phyloP scores from a whole-genome alignment of 1,284 basidiomycete genomes.

The Cutaneotrichosporon sp. region DNA sequence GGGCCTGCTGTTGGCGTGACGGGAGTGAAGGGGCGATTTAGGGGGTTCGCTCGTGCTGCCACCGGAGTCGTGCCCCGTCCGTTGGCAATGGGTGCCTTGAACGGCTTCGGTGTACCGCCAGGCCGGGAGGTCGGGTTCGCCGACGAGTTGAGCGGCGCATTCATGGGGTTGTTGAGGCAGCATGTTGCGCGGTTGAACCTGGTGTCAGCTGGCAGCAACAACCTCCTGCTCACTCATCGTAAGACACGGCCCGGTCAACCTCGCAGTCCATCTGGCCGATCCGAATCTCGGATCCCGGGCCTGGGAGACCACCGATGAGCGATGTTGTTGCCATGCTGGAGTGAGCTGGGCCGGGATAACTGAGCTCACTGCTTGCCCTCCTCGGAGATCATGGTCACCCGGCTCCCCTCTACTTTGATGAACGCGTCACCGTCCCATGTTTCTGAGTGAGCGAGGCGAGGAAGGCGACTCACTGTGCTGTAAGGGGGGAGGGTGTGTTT shows the following conservation, averaged over 20 bases:
- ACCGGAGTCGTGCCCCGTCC: neutral
- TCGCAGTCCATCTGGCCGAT: slow-evolving; percentile 67
- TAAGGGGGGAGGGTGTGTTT: too few species aligned
- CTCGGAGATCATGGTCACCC: slow-evolving; percentile 56
- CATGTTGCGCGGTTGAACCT: slow-evolving; percentile 35
- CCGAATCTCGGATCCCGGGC: slow-evolving; percentile 54
- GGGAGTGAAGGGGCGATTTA: neutral
- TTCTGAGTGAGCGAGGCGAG: slow-evolving; percentile 31
- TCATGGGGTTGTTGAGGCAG: slow-evolving; percentile 35
- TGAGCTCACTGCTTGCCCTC: slow-evolving; percentile 45
- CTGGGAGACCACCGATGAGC: slow-evolving; percentile 31
- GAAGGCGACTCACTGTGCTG: slow-evolving; percentile 46
- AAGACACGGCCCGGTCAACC: slow-evolving; percentile 35
- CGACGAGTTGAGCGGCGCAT: slow-evolving; percentile 4
- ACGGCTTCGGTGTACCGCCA: slow-evolving; percentile 31
- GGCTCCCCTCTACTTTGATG: slow-evolving; percentile 60
- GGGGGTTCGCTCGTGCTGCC: neutral
- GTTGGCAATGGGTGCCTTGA: slow-evolving; percentile 31
- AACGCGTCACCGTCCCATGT: slow-evolving; percentile 56
- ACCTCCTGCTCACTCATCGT: slow-evolving; percentile 35
- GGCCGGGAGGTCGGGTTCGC: neutral
- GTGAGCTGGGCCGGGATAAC: neutral
- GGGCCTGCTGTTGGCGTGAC: neutral
- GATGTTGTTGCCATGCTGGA: slow-evolving; percentile 37
- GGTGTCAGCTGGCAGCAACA: slow-evolving; percentile 13